These are phyloP conservation scores for Cyberlindnera suaveolens DNA, from an alignment of 805 yeast genomes.

Conservation along the genomic window DNA sequence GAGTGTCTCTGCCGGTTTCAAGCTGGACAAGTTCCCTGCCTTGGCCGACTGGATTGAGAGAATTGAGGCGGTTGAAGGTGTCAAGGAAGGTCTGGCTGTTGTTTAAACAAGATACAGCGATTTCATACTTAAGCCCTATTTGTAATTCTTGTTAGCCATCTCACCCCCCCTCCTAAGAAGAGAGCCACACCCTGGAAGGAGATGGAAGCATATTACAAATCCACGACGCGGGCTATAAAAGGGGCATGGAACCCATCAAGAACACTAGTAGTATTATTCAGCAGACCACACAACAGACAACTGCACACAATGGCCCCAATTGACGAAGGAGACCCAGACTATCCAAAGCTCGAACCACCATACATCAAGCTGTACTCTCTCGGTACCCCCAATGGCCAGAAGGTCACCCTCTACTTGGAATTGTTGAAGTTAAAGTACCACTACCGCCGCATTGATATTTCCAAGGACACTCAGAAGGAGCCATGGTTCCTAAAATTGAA, in stretches of 20 bases:
- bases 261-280: too few species aligned
- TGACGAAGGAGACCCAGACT: slow-evolving; percentile 26
- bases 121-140: too few species aligned
- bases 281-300: background rate
- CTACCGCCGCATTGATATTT: slow-evolving; percentile 34
- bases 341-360: slow-evolving; percentile 30
- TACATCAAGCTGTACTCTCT: slow-evolving; percentile 39
- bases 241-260: background rate
- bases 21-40: slow-evolving; percentile 23
- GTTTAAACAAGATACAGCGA: too few species aligned
- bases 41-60: slow-evolving; percentile 34
- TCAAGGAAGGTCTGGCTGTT: slow-evolving; percentile 6
- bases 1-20: slow-evolving; percentile 13
- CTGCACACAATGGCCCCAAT: slow-evolving; percentile 1
- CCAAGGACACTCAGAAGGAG: slow-evolving; percentile 41
- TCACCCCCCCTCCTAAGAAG: too few species aligned
- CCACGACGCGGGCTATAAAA: too few species aligned
- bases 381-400: slow-evolving; percentile 37
- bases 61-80: slow-evolving; percentile 25
- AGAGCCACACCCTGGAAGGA: too few species aligned
- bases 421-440: slow-evolving; percentile 28
- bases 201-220: too few species aligned
- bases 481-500: slow-evolving; percentile 51
- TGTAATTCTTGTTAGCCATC: too few species aligned
- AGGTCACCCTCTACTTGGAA: slow-evolving; percentile 30